Base-by-base conservation (phyloP, 441 rosid genomes). In the Erodium trifolium region DNA sequence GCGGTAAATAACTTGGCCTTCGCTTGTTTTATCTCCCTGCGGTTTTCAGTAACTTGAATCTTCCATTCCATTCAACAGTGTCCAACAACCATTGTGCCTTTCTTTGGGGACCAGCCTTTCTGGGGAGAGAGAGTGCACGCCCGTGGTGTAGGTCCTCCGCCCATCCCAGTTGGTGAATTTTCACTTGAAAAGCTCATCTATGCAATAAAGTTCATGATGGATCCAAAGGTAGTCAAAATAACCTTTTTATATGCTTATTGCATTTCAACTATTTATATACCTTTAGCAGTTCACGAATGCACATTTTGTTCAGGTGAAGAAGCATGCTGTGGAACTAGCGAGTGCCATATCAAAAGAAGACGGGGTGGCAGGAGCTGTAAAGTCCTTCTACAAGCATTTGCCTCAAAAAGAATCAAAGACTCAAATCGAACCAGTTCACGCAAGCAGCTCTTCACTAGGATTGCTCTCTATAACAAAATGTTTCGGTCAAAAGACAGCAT, bases 41-140 rank as follows among this genome's bases (percentile, higher is more conserved):
- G 27, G 12, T 69, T 63, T 68, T 68, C 39, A 49, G 2, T 11
- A 35, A 37, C 29, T 29, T 0, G 27, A 27, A 17, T 1, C 34
- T 16, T 31, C 7, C 13, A 31, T 51, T 67, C 18, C 47, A 43
- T 63, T 14, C 41, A 23, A 10, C 47, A 82, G 86, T 82, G 86
- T 73, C 86, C 86, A 1, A 82, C 83, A 41, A 75, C 86, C 10
- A 70, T 82, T 45, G 83, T 80, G 14, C 83, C 86, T 49, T 82
- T 82, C 78, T 82, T 82, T 34, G 86, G 86, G 37, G 86, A 82
- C 75, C 86, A 82, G 59, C 80, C 79, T 2, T 82, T 82, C 53
- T 82, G 86, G 86, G 86, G 83, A 71, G 83, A 82, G 27, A 74
- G 72, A 64, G 86, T 82, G 51, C 77, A 79, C 71, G 80, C 77